phyloP scores from a whole-genome alignment of 192 early-diverging fungal genomes.

The Chytriomyces sp. region DNA sequence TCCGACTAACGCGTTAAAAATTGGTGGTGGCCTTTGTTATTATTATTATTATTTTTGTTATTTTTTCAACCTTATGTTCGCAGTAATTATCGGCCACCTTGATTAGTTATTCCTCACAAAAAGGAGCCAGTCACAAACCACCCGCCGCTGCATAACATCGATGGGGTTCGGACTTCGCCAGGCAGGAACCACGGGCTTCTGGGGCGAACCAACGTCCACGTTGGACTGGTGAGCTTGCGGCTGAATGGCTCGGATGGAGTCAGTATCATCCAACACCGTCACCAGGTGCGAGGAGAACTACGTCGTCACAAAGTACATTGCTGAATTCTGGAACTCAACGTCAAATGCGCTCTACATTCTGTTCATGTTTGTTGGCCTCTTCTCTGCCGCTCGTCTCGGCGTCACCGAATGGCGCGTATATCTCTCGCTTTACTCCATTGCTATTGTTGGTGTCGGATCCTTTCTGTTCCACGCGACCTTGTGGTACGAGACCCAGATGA shows the following conservation, averaged over 20 bases:
- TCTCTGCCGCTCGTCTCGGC: background rate
- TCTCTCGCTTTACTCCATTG: conserved; percentile 14
- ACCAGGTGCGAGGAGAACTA: conserved; percentile 74
- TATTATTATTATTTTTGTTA: too few species aligned
- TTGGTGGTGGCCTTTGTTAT: too few species aligned
- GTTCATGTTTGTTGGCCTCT: background rate
- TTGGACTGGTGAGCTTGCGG: conserved; percentile 17
- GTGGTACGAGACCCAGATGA: conserved; percentile 52
- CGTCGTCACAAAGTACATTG: conserved; percentile 66
- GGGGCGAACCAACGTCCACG: conserved; percentile 13
- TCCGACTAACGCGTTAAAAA: too few species aligned
- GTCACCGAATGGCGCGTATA: conserved; percentile 13
- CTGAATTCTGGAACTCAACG: conserved; percentile 78
- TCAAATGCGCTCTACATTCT: conserved; percentile 58
- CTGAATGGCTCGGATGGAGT: background rate
- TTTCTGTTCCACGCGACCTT: conserved; percentile 82
- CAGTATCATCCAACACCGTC: background rate
- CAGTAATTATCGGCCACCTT: too few species aligned
- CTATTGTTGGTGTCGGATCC: conserved; percentile 71
- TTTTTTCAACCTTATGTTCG: too few species aligned
- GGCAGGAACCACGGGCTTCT: conserved; percentile 30
- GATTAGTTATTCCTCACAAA: too few species aligned
- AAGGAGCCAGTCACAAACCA: too few species aligned
- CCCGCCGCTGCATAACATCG: too few species aligned
- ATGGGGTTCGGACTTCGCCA: conserved; percentile 35